Percentiles rank a stretch among this genome's conserved stretches.
phyloP scores from a whole-genome alignment of 768 basidiomycete genomes.

The Lanmaoa pseudosensibilis region DNA sequence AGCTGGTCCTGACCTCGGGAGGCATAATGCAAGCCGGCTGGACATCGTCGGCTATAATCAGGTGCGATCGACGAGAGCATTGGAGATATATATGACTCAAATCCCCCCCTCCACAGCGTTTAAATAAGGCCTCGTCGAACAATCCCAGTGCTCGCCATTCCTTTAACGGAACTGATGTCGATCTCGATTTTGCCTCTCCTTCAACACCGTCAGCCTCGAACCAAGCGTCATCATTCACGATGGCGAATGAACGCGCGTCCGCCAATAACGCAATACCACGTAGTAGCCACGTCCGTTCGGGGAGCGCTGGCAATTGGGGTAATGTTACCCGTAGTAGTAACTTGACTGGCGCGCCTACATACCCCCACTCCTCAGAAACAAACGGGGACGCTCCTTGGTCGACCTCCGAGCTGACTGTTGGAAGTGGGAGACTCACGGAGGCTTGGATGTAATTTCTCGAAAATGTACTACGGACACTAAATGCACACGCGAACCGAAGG shows the following conservation, averaged over 20 bases:
- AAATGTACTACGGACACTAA: slow-evolving; percentile 5
- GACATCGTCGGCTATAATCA: slow-evolving; percentile 75
- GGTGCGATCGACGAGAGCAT: slow-evolving; percentile 40
- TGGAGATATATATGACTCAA: slow-evolving; percentile 7
- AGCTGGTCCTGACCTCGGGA: slow-evolving; percentile 81
- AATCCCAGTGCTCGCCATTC: slow-evolving; percentile 66
- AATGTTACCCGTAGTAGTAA: slow-evolving; percentile 56
- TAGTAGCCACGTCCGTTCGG: slow-evolving; percentile 69
- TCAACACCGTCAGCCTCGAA: slow-evolving; percentile 51
- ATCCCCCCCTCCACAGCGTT: slow-evolving; percentile 38
- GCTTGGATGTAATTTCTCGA: slow-evolving; percentile 39
- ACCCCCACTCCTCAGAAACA: slow-evolving; percentile 57
- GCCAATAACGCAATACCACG: slow-evolving; percentile 40
- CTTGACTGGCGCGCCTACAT: slow-evolving; percentile 48
- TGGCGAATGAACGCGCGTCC: slow-evolving; percentile 39
- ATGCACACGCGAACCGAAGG: slow-evolving; percentile 24
- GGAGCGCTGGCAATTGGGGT: slow-evolving; percentile 81
- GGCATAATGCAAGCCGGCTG: slow-evolving; percentile 66
- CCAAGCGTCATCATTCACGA: slow-evolving; percentile 41
- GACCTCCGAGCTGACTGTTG: slow-evolving; percentile 50
- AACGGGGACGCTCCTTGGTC: slow-evolving; percentile 59
- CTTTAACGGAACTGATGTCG: slow-evolving; percentile 69
- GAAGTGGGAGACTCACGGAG: slow-evolving; percentile 54
- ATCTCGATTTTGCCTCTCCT: slow-evolving; percentile 57
- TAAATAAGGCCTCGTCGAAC: slow-evolving; percentile 48